Conservation (phyloP, 2,329 filamentous ascomycete species). For the Peltaster fructicola region DNA sequence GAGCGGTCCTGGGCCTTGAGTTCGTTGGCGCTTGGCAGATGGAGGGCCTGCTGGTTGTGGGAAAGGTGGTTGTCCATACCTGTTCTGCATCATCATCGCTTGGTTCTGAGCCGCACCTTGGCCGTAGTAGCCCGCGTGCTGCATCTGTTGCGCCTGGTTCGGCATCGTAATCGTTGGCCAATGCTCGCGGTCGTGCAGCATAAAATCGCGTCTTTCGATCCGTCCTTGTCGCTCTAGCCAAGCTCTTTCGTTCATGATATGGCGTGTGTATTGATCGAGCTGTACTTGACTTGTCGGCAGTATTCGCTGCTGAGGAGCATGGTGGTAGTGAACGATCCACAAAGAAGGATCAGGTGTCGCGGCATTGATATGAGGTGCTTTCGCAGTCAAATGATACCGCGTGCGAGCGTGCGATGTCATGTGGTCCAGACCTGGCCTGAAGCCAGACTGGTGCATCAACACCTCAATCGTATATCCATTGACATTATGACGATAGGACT, state of each 20-base stretch:
- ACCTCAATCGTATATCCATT: conserved; percentile 69
- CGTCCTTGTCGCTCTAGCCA: conserved; percentile 56
- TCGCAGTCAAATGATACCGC: conserved; percentile 71
- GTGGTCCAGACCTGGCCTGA: conserved; percentile 52
- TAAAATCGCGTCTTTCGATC: conserved; percentile 80
- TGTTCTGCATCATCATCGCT: conserved; percentile 7
- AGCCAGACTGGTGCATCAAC: conserved; percentile 66
- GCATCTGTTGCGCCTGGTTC: conserved; percentile 8
- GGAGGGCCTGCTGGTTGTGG: conserved; percentile 22
- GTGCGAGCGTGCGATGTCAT: conserved; percentile 61
- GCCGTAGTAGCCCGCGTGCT: conserved; percentile 6
- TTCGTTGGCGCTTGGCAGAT: conserved; percentile 28
- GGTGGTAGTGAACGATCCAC: conserved; percentile 83
- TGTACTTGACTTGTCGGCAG: conserved; percentile 52
- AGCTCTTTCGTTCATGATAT: conserved; percentile 42
- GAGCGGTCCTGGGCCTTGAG: conserved; percentile 20
- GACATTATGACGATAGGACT: conserved; percentile 56
- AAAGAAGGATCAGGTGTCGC: conserved; percentile 62
- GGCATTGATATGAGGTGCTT: conserved; percentile 49
- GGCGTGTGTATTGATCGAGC: conserved; percentile 39
- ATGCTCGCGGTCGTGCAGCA: conserved; percentile 73
- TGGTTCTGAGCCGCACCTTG: too few relatives aligned
- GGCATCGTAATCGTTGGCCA: conserved; percentile 75
- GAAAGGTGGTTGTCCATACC: conserved; percentile 14
- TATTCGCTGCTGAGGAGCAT: conserved; percentile 54